These are phyloP conservation scores for Hypoxylon sp. DNA, from an alignment of 2,329 filamentous ascomycete genomes.

Conservation along the genomic window DNA sequence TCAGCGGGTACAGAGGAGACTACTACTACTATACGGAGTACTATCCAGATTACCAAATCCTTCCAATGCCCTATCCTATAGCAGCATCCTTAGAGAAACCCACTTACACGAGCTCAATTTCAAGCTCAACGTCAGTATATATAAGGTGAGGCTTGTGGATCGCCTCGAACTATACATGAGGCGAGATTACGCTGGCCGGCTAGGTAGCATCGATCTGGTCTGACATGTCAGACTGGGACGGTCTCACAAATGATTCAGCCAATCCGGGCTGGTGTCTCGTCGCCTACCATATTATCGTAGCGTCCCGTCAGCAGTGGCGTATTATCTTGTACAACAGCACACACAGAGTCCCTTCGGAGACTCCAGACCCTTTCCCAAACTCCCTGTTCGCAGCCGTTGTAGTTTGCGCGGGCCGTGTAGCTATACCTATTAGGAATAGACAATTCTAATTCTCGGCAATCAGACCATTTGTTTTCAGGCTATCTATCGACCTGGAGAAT, in stretches of 20 bases:
- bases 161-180: conserved; percentile 19
- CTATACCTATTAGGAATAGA: conserved; percentile 36
- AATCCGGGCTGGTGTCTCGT: conserved; percentile 24
- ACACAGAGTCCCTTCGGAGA: conserved; percentile 19
- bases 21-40: no score
- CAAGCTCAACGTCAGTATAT: conserved; percentile 13
- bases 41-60: no score
- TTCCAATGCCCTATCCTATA: no score
- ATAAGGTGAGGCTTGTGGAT: conserved; percentile 28
- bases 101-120: conserved; percentile 7
- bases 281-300: conserved; percentile 35
- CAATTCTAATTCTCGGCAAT: conserved; percentile 25
- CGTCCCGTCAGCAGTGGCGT: conserved; percentile 36
- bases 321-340: conserved; percentile 25
- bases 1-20: no score
- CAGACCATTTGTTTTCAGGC: conserved; percentile 25
- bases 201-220: conserved; percentile 28
- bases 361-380: conserved; percentile 17
- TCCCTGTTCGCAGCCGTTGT: conserved; percentile 16
- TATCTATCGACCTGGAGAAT: no score
- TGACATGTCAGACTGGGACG: conserved; percentile 25
- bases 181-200: conserved; percentile 32
- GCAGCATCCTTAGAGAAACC: no score
- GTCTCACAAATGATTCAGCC: conserved; percentile 23
- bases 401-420: conserved; percentile 27